These are phyloP conservation scores for Leccinum fuscescens DNA, from an alignment of 1,284 basidiomycete genomes.

Conservation along the genomic window DNA sequence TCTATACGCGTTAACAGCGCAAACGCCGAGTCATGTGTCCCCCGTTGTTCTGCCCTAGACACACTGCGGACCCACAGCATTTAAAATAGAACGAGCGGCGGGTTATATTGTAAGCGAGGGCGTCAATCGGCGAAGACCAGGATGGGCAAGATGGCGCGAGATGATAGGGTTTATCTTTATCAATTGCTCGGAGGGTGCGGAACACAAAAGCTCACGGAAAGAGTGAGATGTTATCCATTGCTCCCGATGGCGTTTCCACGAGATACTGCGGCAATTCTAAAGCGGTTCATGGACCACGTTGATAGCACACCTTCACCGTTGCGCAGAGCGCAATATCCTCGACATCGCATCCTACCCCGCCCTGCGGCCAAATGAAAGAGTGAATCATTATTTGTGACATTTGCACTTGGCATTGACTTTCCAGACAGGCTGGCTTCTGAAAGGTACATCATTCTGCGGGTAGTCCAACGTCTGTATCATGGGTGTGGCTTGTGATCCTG, in stretches of 20 bases:
- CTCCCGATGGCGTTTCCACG: conserved; percentile 39
- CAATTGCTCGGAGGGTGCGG: conserved; percentile 47
- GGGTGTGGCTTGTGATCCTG: neutral
- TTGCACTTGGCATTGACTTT: conserved; percentile 57
- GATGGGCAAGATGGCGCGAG: conserved; percentile 49
- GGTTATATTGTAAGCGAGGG: conserved; percentile 56
- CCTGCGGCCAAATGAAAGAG: conserved; percentile 66
- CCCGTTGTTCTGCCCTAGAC: conserved; percentile 21
- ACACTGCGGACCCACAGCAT: conserved; percentile 36
- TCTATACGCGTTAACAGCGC: neutral
- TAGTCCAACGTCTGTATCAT: conserved; percentile 56
- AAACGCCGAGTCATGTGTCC: conserved; percentile 3
- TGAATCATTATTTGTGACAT: conserved; percentile 59
- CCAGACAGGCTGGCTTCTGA: conserved; percentile 50
- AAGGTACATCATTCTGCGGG: conserved; percentile 55
- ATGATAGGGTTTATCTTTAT: conserved; percentile 50
- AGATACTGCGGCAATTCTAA: conserved; percentile 42
- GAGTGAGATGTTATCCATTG: conserved; percentile 45
- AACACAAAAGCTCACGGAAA: conserved; percentile 57
- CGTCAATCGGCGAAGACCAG: conserved; percentile 60
- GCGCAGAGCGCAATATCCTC: conserved; percentile 54
- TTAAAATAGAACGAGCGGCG: conserved; percentile 59
- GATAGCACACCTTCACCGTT: conserved; percentile 42
- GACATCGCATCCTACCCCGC: conserved; percentile 50
- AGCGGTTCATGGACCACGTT: conserved; percentile 54